Evolutionary conservation across 805 yeast species (phyloP), one percentile per base, ranked within the genome.

Genomic region (Metschnikowia chrysomelidarum): DNA sequence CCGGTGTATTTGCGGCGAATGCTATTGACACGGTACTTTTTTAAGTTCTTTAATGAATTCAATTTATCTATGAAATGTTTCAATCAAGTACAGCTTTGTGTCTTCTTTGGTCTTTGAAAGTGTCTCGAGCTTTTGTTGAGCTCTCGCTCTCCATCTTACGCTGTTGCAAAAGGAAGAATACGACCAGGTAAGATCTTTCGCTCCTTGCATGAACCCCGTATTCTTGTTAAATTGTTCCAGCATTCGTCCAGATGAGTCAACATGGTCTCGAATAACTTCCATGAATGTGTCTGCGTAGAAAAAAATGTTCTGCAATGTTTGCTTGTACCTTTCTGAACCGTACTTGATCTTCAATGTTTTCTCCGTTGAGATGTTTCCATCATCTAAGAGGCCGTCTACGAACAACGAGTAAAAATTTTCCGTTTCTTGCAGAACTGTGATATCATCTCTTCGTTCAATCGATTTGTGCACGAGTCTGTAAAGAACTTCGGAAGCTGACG

Each of bases 191-290:
- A 91, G 73, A 49, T 85, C 76, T 36, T 64, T 61, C 0, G 98
- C 98, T 5, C 98, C 98, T 58, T 81, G 83, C 82, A 87, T 77
- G 56, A 60, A 87, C 0, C 98, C 98, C 26, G 73, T 77, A 50
- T 79, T 73, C 51, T 75, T 78, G 61, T 85, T 87, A 58, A 87
- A 87, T 54, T 91, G 96, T 60, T 91, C 98, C 51, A 89, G 81
- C 78, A 91, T 80, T 34, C 72, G 74, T 3, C 94, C 94, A 13
- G 77, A 75, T 11, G 26, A 15, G 48, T 76, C 84, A 28, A 76
- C 77, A 57, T 81, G 87, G 25, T 69, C 67, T 50, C 73, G 69
- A 24, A 80, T 65, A 18, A 78, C 70, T 36, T 73, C 73, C 45
- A 84, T 57, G 52, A 81, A 84, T 1, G 87, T 75, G 49, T 85